Base-by-base conservation (phyloP, 2,329 filamentous ascomycete species). In the Cordyceps javanica region DNA sequence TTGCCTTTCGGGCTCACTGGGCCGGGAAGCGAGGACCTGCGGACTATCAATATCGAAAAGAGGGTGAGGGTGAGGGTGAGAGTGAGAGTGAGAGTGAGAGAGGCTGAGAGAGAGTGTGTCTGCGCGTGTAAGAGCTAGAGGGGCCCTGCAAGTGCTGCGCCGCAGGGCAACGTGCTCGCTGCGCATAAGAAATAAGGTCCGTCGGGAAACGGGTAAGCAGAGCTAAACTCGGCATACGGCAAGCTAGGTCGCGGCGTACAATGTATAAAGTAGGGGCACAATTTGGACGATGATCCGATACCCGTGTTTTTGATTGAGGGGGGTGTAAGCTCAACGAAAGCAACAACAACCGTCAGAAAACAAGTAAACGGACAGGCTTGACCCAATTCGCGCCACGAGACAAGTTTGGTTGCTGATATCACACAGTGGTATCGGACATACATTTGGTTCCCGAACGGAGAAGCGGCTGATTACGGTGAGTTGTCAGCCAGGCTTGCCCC, bases 181-280 rank as follows among this genome's bases (percentile, higher is more conserved):
- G 38, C 38, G 28, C 26, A 34, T 54, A 25, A 44, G 39, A 54
- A 41, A 11, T 23, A 34, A 44, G 11, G 39, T 11, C 19, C 51
- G 19, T 44, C 19, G 13, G 23, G n/a, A 23, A 8, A 28, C 32
- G 48, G 25, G 38, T 53, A 41, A 42, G 50, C 19, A 32, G 21
- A 25, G 50, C 50, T 44, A 32, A 54, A 42, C 39, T 54, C 51
- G 50, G 50, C 38, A 26, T 16, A 25, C 50, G 38, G 51, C 51
- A 42, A 54, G 19, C 38, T 28, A n/a, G 38, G 51, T 9, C n/a
- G 39, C 21, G 25, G 14, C 19, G 36, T n/a, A 26, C 8, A 16
- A 42, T 19, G 19, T 42, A 28, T n/a, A n/a, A n/a, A n/a, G n/a
- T n/a, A n/a, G n/a, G n/a, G n/a, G n/a, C n/a, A n/a, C n/a, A n/a